Evolutionary conservation across 1,284 basidiomycete species (phyloP), one percentile per base, ranked within the genome.

Genomic region (Apiotrichum montevideense): DNA sequence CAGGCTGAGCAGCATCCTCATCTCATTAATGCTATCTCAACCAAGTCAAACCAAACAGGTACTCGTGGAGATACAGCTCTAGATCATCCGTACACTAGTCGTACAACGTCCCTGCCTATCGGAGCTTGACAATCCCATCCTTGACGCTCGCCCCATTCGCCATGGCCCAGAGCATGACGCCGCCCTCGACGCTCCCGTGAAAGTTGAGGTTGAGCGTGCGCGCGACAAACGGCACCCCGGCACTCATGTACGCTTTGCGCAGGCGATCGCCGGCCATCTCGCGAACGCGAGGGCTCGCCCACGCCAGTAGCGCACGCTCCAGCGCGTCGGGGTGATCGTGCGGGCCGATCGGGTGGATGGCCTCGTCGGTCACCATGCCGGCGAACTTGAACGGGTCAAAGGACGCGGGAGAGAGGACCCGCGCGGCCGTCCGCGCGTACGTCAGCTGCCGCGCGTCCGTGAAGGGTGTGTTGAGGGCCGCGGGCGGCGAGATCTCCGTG

Each of bases 351-450:
- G 21, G 32, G 39, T 46, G 44, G 21, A n/a, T 44, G 1, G 1
- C 32, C 32, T 43, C 39, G 34, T 42, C 57, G 34, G 37, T 32
- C 34, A 59, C 47, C 21, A 63, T 49, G n/a, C 44, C 46, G 40
- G 63, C 68, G 53, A 61, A 75, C 7, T 45, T 42, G 0, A 70
- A 34, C 3, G 73, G 68, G 51, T 66, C 54, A 42, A 75, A 71
- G 1, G 55, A 51, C 35, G 70, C 64, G 40, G 55, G 46, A 3
- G 68, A 61, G 3, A 72, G 54, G 5, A 55, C 57, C 9, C 47
- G 41, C 3, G 56, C 57, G 0, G 69, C 66, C 4, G 15, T 21
- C 0, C 55, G 39, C 7, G 54, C 60, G n/a, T 55, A 58, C 14
- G 8, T 21, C 10, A 56, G 51, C 15, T 46, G 14, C 2, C n/a